Conservation (phyloP, 495 filamentous ascomycete species). For the Aspergillus incahuasiensis region DNA sequence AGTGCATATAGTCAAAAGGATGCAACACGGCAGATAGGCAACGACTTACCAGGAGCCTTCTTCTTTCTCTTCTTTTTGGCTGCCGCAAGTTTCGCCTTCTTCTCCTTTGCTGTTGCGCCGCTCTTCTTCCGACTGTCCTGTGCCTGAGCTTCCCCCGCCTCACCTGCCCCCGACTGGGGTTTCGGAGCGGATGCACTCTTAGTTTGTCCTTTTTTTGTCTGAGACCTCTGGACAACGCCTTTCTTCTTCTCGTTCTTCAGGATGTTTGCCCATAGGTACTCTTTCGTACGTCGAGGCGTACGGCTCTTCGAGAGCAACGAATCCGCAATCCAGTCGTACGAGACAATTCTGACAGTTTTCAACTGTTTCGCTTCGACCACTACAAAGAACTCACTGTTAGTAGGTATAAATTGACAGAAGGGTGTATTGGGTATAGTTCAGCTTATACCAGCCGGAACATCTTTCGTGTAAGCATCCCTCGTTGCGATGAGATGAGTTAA, state of each 20-base stretch:
- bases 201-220: background rate
- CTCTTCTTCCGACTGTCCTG: background rate
- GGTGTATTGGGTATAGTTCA: background rate
- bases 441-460: slow-evolving; percentile 40
- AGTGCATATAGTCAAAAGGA: background rate
- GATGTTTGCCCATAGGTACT: slow-evolving; percentile 44
- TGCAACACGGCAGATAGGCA: background rate
- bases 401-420: background rate
- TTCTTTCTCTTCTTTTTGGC: slow-evolving; percentile 15
- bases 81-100: slow-evolving; percentile 18
- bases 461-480: slow-evolving; percentile 46
- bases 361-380: slow-evolving; percentile 40
- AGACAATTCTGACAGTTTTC: slow-evolving; percentile 48
- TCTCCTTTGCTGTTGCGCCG: slow-evolving; percentile 5
- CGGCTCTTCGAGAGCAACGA: slow-evolving; percentile 29
- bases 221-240: background rate
- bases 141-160: background rate
- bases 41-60: background rate
- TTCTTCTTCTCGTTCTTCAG: slow-evolving; percentile 24
- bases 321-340: slow-evolving; percentile 60
- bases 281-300: slow-evolving; percentile 33
- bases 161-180: background rate
- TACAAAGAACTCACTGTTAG: slow-evolving; percentile 13
- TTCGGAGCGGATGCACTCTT: background rate
- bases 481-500: slow-evolving; percentile 59